Evolutionary conservation across 148 eudicot genomes (phyloP).

Genomic region (Rhododendron vialii): DNA sequence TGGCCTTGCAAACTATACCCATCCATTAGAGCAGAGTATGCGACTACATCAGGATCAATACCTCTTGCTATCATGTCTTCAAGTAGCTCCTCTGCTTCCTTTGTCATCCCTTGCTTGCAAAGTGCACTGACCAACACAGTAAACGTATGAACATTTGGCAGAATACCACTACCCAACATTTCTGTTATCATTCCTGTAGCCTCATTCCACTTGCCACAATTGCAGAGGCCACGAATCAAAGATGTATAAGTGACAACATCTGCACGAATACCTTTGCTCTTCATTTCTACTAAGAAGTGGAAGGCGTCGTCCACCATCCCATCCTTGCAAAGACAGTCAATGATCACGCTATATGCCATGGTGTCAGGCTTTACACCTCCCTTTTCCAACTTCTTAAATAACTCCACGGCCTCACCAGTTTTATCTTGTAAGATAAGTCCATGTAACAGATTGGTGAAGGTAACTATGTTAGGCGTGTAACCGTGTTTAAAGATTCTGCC

Average conservation of each 20-base stretch:
- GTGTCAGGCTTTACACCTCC: not conserved
- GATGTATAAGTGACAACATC: conserved; percentile 11
- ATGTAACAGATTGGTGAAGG: not conserved
- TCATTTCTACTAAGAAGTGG: not conserved
- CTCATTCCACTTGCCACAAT: not conserved
- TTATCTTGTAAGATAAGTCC: not conserved
- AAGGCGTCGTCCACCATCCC: conserved; percentile 3
- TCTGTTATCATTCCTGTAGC: not conserved
- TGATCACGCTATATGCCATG: not conserved
- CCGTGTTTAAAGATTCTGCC: not conserved
- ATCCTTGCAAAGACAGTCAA: conserved; percentile 10
- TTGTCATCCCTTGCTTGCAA: conserved; percentile 8
- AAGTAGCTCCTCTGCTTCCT: not conserved
- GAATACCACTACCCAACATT: conserved; percentile 1
- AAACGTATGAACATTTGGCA: not conserved
- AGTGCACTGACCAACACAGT: not conserved
- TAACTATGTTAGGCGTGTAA: not conserved
- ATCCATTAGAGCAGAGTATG: conserved; percentile 2
- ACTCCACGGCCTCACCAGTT: not conserved
- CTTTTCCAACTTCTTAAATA: not conserved
- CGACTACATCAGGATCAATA: not conserved
- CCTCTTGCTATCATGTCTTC: conserved; percentile 4
- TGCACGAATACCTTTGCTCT: not conserved
- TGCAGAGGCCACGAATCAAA: conserved; percentile 3
- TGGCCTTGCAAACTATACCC: conserved; percentile 11